These are phyloP conservation scores for Cryptococcus sp. DNA, from an alignment of 1,284 basidiomycete species.

Conservation along the genomic window DNA sequence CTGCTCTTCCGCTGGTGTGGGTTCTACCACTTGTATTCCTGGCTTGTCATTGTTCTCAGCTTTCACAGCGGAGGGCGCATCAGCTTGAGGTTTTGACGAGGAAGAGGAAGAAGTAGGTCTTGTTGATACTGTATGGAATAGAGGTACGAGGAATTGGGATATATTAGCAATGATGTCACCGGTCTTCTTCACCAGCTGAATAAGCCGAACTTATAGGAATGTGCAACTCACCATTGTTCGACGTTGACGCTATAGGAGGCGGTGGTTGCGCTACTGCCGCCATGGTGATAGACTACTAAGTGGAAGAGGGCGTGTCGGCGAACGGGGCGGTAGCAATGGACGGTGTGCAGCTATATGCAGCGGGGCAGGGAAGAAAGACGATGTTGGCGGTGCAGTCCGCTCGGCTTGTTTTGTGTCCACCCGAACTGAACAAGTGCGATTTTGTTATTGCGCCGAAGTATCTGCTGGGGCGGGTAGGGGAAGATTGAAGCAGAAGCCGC, in stretches of 20 bases:
- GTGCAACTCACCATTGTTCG: conserved; percentile 6
- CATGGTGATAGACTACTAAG: not conserved
- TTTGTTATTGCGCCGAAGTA: too few relatives aligned
- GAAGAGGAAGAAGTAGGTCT: conserved; percentile 2
- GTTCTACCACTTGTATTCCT: conserved; percentile 13
- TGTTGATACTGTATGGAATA: not conserved
- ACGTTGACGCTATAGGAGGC: conserved; percentile 10
- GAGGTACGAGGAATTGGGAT: not conserved
- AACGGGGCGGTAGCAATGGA: too few relatives aligned
- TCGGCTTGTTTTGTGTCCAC: too few relatives aligned
- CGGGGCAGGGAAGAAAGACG: too few relatives aligned
- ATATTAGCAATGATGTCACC: not conserved
- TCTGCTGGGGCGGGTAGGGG: too few relatives aligned
- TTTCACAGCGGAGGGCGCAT: not conserved
- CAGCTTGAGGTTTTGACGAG: not conserved
- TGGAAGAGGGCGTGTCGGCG: too few relatives aligned
- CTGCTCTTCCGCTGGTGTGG: conserved; percentile 20
- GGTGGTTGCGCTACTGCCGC: conserved; percentile 12
- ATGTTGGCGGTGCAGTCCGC: too few relatives aligned
- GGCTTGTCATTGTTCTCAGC: conserved; percentile 10
- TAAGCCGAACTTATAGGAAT: not conserved
- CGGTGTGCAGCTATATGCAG: too few relatives aligned
- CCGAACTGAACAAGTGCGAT: too few relatives aligned
- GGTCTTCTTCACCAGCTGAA: not conserved
- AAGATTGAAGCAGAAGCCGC: too few relatives aligned